These are phyloP conservation scores for Coprinellus aureogranulatus DNA, from an alignment of 768 basidiomycete species.

Conservation along the genomic window DNA sequence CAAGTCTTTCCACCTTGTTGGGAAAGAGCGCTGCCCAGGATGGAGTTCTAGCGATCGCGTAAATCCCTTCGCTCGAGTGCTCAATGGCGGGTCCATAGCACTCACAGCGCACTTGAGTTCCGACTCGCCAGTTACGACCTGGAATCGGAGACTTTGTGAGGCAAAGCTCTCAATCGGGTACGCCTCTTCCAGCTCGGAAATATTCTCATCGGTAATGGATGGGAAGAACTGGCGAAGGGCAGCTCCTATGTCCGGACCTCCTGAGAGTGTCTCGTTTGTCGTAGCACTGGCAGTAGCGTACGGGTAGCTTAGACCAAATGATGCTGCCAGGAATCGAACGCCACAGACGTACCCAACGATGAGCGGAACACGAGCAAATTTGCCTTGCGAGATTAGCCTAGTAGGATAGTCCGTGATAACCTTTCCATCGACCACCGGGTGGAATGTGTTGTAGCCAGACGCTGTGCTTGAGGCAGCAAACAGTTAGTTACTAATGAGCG, in stretches of 20 bases:
- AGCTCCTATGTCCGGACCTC: constrained; percentile 34
- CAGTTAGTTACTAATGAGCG: too few species aligned
- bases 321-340: not conserved
- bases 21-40: constrained; percentile 44
- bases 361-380: constrained; percentile 50
- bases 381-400: constrained; percentile 39
- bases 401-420: constrained; percentile 53
- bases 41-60: constrained; percentile 33
- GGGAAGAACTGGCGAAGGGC: constrained; percentile 46
- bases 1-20: constrained; percentile 34
- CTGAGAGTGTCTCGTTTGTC: constrained; percentile 57
- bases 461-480: constrained; percentile 23
- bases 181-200: constrained; percentile 38
- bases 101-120: constrained; percentile 54
- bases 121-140: constrained; percentile 49
- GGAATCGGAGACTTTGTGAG: constrained; percentile 38
- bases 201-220: constrained; percentile 35
- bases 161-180: constrained; percentile 46
- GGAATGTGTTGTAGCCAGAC: constrained; percentile 45
- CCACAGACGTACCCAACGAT: constrained; percentile 51
- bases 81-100: not conserved
- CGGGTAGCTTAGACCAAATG: not conserved
- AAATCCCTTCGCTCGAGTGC: not conserved
- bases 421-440: constrained; percentile 54
- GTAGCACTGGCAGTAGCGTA: constrained; percentile 37